Evolutionary conservation across 805 yeast genomes (phyloP), one percentile per base, ranked within the genome.

Genomic region (Saturnispora gosingensis): DNA sequence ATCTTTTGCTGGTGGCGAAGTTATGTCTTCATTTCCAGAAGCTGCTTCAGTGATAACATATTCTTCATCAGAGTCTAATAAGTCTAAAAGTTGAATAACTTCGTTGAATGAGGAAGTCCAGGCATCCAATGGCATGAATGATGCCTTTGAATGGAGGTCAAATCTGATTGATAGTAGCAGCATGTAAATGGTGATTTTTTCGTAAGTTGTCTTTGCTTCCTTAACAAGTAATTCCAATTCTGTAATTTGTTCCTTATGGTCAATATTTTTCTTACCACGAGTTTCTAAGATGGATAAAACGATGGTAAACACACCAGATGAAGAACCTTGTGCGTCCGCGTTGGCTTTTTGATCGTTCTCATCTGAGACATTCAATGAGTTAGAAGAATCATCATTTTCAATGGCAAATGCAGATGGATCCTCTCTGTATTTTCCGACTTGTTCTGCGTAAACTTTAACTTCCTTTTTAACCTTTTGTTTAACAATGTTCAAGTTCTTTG

Each of bases 211-310:
- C 43, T 72, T 69, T 10, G 78, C 72, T 51, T 83, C 74, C 10
- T 70, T 61, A 46, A 77, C 59, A 56, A 87, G 72, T 45, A 73
- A 74, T 70, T 86, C 96, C 63, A 93, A 74, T 44, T 76, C 73
- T 51, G 72, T 71, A 57, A 89, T 80, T 69, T 91, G 96, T 67
- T 87, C 95, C 56, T 66, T 67, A 57, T 83, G 80, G 67, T 91
- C 96, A 56, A 88, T 85, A 67, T 88, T 89, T 75, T 88, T 91
- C 76, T 90, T 90, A 74, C 99, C 99, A 72, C 99, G 83, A 47
- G 89, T 76, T 69, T 93, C 98, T 54, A 85, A 72, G 52, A 93
- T 82, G 50, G 80, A 69, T 66, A 83, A 78, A 66, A 93, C 75
- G 35, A 85, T 80, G 52, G 81, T 73, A 73, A 90, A 88, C 52